phyloP scores from a whole-genome alignment of 352 stramenopile genomes.

The Pythium pectinolyticum region DNA sequence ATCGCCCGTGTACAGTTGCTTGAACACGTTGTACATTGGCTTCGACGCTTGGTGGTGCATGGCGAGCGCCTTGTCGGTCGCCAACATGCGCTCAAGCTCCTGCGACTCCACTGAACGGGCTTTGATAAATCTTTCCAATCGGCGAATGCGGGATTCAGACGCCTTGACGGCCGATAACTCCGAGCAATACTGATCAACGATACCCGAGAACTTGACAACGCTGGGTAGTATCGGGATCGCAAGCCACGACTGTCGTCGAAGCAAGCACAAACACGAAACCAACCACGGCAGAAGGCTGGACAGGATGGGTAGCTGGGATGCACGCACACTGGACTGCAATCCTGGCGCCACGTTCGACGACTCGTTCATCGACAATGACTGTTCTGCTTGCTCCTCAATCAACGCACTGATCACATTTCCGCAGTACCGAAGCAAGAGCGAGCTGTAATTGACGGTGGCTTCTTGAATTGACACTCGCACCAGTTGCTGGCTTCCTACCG shows the following conservation, averaged over 20 bases:
- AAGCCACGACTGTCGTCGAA: slow-evolving; percentile 80
- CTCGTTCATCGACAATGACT: slow-evolving; percentile 6
- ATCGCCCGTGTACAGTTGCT: slow-evolving; percentile 85
- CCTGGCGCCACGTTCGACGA: not conserved
- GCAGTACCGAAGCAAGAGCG: slow-evolving; percentile 59
- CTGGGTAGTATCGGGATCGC: slow-evolving; percentile 65
- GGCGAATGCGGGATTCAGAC: slow-evolving; percentile 59
- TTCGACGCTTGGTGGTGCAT: slow-evolving; percentile 58
- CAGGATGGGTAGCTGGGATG: slow-evolving; percentile 44
- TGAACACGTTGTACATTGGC: slow-evolving; percentile 86
- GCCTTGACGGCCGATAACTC: slow-evolving; percentile 61
- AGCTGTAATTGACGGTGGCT: slow-evolving; percentile 61
- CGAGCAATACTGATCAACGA: slow-evolving; percentile 74
- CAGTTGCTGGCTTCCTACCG: not conserved
- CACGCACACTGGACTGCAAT: slow-evolving; percentile 8
- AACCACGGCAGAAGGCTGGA: slow-evolving; percentile 77
- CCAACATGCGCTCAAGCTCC: slow-evolving; percentile 57
- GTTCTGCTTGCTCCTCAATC: slow-evolving; percentile 49
- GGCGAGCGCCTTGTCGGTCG: slow-evolving; percentile 45
- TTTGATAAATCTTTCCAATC: slow-evolving; percentile 62
- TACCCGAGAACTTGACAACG: slow-evolving; percentile 60
- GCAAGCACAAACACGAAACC: slow-evolving; percentile 73
- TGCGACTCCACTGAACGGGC: slow-evolving; percentile 63
- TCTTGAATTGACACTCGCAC: slow-evolving; percentile 65
- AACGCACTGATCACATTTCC: slow-evolving; percentile 51